Base-by-base conservation (phyloP, 2,329 filamentous ascomycete genomes). In the Leptographium wingfieldii region DNA sequence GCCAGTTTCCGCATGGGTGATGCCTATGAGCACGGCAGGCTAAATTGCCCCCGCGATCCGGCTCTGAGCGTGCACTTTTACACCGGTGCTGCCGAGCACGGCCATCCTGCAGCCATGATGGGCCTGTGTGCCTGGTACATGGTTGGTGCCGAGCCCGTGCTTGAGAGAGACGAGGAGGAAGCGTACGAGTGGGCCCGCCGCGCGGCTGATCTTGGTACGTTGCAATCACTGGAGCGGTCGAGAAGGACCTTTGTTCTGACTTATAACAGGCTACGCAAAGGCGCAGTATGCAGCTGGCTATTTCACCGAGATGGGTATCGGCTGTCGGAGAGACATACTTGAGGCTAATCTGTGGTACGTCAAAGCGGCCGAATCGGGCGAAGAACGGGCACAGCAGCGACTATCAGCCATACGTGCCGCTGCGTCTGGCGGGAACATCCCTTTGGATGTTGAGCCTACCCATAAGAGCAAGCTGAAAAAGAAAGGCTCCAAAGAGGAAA, bases 291-390 rank as follows among this genome's bases (percentile, higher is more conserved):
- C 94, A 0, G 84, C 96, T 27, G 94, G 91, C 53, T 97, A 96
- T 73, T 99, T 99, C 71, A 96, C 92, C 5, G 94, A 99, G 72
- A 96, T 95, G 89, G 94, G 94, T 63, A 96, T 99, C 67, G 94
- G 94, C 56, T 96, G 91, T 71, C 88, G 91, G 46, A 85, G 90
- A 56, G 94, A 99, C 71, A 85, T 92, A n/a, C 81, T 99, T 52
- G 92, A 96, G 72, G 92, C 94, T 66, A 99, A 99, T 69, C 89
- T 96, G 38, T 97, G 92, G 92, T 99, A 99, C 70, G 92, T 99
- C 66, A 90, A 89, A 72, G 94, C 94, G 5, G 92, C 94, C 19
- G 92, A 96, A 66, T 83, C 90, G 56, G 94, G 92, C 55, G 92
- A 97, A 68, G 89, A 94, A 67, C 84, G 91, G 61, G 94, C 94